Base-by-base conservation (phyloP, 257 asterid species). In the Fraxinus cuspidata region DNA sequence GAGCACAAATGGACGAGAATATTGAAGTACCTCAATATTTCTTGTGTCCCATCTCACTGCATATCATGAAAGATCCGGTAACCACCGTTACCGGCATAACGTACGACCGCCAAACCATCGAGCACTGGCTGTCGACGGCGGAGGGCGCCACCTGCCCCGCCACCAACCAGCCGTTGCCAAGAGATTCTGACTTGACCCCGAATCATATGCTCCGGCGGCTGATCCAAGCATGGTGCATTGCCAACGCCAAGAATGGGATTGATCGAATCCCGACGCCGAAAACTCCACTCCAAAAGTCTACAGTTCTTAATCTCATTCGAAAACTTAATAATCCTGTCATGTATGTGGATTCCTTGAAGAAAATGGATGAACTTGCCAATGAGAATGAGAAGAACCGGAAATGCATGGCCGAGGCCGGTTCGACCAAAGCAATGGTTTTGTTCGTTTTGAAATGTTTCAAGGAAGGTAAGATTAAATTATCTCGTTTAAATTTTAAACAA, bases 51-150 rank as follows among this genome's bases (percentile, higher is more conserved):
- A 92, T 95, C 12, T 95, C 99, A 0, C 94, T 93, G 34, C 97
- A 95, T 60, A 88, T 95, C 56, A 93, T 95, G 97, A 89, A 77
- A 71, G 99, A 95, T 79, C 98, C 97, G 0, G 99, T 95, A 7
- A 92, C 97, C 35, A 79, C 97, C 35, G 84, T 89, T 76, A 87
- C 97, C 32, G 99, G 99, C 47, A 95, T 95, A 73, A 93, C 98
- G 5, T 95, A 95, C 81, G 97, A 95, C 80, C 89, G 98, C 2
- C 90, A 93, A 53, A 84, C 84, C 89, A 93, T 95, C 82, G 89
- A 95, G 56, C 81, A 83, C 16, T 95, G 99, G 99, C 77, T 91
- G 25, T 66, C 32, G 32, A 79, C 83, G 32, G 72, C 85, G 9
- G 81, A 70, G 27, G 81, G 84, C 18, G 79, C 66, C 10, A 9